Percentiles rank a stretch among this genome's conserved stretches.
These are phyloP conservation scores for Cordia subcordata DNA, from an alignment of 257 asterid species.

Conservation along the genomic window DNA sequence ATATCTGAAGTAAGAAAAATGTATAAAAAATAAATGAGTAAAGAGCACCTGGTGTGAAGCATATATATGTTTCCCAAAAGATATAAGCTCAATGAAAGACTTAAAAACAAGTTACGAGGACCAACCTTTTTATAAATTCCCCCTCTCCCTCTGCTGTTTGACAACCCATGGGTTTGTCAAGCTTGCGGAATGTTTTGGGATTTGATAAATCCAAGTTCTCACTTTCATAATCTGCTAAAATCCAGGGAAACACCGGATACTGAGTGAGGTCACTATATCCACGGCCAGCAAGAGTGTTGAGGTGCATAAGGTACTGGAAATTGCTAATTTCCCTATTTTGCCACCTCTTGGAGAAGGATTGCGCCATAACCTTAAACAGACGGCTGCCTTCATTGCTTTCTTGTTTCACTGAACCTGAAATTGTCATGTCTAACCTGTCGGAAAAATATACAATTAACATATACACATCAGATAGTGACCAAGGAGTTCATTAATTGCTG, in stretches of 20 bases:
- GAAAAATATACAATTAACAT: constrained; percentile 9
- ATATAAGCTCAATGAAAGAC: no score
- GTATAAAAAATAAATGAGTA: neutral
- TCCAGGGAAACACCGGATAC: constrained; percentile 99
- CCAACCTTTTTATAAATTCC: constrained; percentile 90
- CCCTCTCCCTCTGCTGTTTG: constrained; percentile 94
- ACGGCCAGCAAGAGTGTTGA: constrained; percentile 97
- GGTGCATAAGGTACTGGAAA: constrained; percentile 98
- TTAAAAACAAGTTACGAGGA: neutral
- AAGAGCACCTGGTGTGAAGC: neutral
- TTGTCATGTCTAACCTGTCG: constrained; percentile 89
- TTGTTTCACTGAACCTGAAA: constrained; percentile 87
- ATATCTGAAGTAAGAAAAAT: constrained; percentile 42
- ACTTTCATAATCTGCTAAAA: constrained; percentile 94
- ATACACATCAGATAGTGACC: no score
- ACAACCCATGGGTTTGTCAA: constrained; percentile 95
- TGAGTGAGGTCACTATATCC: constrained; percentile 99
- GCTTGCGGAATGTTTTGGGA: constrained; percentile 89
- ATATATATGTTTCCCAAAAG: neutral
- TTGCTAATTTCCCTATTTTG: constrained; percentile 99
- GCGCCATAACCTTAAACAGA: constrained; percentile 90
- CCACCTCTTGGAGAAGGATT: constrained; percentile 98
- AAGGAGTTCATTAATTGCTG: neutral
- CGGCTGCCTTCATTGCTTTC: constrained; percentile 97
- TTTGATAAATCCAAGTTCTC: constrained; percentile 70